Evolutionary conservation across 345 rosid species (phyloP).

Genomic region (Corymbia maculata): DNA sequence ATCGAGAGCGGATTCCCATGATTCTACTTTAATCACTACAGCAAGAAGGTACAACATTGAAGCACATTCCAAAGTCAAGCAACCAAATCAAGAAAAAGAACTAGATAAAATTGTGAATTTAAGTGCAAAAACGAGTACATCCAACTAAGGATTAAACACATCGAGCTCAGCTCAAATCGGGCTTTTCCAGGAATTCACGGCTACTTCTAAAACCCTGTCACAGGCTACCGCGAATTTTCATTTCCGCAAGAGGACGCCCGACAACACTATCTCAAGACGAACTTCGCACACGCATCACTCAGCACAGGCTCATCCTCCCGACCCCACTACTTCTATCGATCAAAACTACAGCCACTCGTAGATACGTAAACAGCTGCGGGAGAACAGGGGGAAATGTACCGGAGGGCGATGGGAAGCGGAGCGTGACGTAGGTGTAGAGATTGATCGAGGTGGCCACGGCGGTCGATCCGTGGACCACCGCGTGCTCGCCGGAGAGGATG

Average conservation of each 20-base stretch:
- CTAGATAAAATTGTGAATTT: not conserved
- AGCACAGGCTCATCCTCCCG: too few species aligned
- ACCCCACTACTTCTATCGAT: too few species aligned
- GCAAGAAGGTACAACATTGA: not conserved
- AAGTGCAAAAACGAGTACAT: not conserved
- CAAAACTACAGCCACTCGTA: too few species aligned
- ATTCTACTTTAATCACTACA: not conserved
- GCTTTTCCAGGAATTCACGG: not conserved
- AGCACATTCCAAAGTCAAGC: not conserved
- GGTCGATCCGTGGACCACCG: conserved; percentile 91
- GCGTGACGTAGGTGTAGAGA: conserved; percentile 58
- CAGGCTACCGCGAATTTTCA: too few species aligned
- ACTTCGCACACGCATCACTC: too few species aligned
- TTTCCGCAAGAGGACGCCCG: too few species aligned
- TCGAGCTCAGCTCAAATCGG: not conserved
- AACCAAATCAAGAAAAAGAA: not conserved
- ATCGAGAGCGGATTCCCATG: not conserved
- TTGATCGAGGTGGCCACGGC: conserved; percentile 89
- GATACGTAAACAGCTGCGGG: too few species aligned
- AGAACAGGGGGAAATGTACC: conserved; percentile 8
- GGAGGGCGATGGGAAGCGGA: conserved; percentile 42
- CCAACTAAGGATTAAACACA: not conserved
- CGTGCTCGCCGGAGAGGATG: conserved; percentile 93
- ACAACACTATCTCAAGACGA: too few species aligned
- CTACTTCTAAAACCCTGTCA: too few species aligned